Conservation (phyloP, 2,329 filamentous ascomycete genomes). For the Cordyceps tenuipes region DNA sequence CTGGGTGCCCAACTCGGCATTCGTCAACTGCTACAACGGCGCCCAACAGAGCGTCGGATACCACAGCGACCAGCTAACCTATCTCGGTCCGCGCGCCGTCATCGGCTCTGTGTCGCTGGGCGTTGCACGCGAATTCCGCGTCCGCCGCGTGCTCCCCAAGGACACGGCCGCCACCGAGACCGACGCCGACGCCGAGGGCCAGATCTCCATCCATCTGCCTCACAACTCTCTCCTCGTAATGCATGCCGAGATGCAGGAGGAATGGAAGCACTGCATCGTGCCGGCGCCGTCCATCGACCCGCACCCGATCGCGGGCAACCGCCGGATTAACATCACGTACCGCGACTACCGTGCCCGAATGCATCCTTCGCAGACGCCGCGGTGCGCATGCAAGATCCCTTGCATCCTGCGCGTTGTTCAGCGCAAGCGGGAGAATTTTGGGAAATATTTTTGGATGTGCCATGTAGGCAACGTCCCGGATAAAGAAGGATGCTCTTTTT, state of each 20-base stretch:
- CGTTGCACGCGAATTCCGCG: slow-evolving; percentile 86
- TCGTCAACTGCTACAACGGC: slow-evolving; percentile 90
- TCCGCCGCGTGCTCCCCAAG: slow-evolving; percentile 64
- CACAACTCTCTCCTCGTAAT: slow-evolving; percentile 92
- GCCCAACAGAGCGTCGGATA: slow-evolving; percentile 78
- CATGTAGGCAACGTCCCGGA: slow-evolving; percentile 65
- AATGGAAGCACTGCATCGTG: slow-evolving; percentile 85
- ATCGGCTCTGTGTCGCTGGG: slow-evolving; percentile 89
- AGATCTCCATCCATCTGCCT: slow-evolving; percentile 86
- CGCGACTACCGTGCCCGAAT: slow-evolving; percentile 72
- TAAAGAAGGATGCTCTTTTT: slow-evolving; percentile 64
- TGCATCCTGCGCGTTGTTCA: slow-evolving; percentile 69
- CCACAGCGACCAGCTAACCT: slow-evolving; percentile 88
- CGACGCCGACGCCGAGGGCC: slow-evolving; percentile 62
- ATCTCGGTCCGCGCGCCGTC: slow-evolving; percentile 77
- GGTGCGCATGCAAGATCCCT: slow-evolving; percentile 66
- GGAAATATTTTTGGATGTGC: slow-evolving; percentile 92
- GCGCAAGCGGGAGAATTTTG: slow-evolving; percentile 65
- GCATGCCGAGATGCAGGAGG: slow-evolving; percentile 97
- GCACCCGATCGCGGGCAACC: slow-evolving; percentile 72
- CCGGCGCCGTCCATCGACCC: slow-evolving; percentile 71
- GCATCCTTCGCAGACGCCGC: slow-evolving; percentile 69
- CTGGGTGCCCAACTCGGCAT: slow-evolving; percentile 83
- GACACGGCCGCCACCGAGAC: slow-evolving; percentile 32
- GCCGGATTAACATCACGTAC: slow-evolving; percentile 89